Conservation (phyloP, 73 alveolate genomes). For the Paramecium sonneborni region DNA sequence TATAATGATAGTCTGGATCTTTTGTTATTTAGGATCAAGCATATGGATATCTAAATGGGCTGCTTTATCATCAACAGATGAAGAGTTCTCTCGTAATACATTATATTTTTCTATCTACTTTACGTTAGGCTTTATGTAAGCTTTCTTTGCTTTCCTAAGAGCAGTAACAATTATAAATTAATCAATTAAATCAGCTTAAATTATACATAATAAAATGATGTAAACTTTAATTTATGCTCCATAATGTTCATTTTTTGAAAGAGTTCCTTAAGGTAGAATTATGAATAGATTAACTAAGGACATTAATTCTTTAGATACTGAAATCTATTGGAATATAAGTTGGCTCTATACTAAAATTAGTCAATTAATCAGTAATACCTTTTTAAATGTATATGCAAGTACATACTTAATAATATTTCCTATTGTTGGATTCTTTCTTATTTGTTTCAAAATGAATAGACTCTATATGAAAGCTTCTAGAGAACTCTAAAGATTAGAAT, state of each 20-base stretch:
- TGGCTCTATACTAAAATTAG: background rate
- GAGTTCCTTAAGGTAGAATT: conserved; percentile 74
- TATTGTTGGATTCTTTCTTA: background rate
- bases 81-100: background rate
- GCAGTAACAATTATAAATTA: background rate
- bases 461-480: conserved; percentile 77
- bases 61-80: background rate
- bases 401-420: background rate
- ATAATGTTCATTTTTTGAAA: conserved; percentile 89
- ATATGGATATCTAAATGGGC: conserved; percentile 37
- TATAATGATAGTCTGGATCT: background rate
- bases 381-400: background rate
- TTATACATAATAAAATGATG: conserved; percentile 72
- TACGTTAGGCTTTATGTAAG: background rate
- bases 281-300: background rate
- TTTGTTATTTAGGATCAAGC: conserved; percentile 13
- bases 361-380: background rate
- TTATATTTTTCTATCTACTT: background rate
- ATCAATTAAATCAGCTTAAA: conserved; percentile 23
- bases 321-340: background rate
- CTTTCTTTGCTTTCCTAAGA: conserved; percentile 4
- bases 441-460: background rate
- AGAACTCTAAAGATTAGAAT: conserved; percentile 83
- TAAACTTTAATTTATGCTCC: conserved; percentile 84
- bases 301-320: background rate